phyloP scores from a whole-genome alignment of 352 stramenopile genomes.

The Phytophthora cactorum region DNA sequence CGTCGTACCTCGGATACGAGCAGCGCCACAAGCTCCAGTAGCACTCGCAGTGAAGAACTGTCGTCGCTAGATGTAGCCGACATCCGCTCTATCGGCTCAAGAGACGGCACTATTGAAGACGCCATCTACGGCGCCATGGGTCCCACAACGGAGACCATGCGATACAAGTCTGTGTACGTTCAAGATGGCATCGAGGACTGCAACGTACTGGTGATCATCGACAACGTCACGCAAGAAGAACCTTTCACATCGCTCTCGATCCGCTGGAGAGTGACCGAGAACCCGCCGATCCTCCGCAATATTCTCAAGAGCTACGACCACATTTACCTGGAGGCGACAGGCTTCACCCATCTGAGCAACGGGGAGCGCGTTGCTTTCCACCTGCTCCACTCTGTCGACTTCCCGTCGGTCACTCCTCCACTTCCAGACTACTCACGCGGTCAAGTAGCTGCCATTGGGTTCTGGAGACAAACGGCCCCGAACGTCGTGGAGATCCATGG shows the following conservation, averaged over 20 bases:
- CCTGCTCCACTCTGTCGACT: constrained; percentile 37
- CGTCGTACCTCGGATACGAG: constrained; percentile 21
- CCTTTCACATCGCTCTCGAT: constrained; percentile 31
- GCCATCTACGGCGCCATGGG: constrained; percentile 38
- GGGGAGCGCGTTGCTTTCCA: constrained; percentile 38
- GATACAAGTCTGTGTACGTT: constrained; percentile 38
- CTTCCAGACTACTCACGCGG: constrained; percentile 28
- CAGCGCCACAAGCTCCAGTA: constrained; percentile 19
- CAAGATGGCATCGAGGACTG: constrained; percentile 36
- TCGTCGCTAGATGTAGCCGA: constrained; percentile 28
- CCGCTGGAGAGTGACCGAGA: constrained; percentile 34
- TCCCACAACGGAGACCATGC: constrained; percentile 37
- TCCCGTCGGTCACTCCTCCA: constrained; percentile 21
- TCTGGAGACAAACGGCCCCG: constrained; percentile 26
- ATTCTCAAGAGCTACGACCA: constrained; percentile 43
- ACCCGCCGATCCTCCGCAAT: constrained; percentile 29
- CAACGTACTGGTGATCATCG: constrained; percentile 37
- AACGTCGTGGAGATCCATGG: constrained; percentile 32
- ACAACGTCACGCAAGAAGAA: constrained; percentile 27
- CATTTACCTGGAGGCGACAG: constrained; percentile 41
- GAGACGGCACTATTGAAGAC: constrained; percentile 37
- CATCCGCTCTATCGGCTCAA: constrained; percentile 35
- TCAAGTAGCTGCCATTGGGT: constrained; percentile 33
- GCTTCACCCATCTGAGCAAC: constrained; percentile 23
- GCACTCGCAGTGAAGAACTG: constrained; percentile 21